Evolutionary conservation across 1,139 yeast genomes (phyloP), one percentile per base, ranked within the genome.

Genomic region (Candida sp.): DNA sequence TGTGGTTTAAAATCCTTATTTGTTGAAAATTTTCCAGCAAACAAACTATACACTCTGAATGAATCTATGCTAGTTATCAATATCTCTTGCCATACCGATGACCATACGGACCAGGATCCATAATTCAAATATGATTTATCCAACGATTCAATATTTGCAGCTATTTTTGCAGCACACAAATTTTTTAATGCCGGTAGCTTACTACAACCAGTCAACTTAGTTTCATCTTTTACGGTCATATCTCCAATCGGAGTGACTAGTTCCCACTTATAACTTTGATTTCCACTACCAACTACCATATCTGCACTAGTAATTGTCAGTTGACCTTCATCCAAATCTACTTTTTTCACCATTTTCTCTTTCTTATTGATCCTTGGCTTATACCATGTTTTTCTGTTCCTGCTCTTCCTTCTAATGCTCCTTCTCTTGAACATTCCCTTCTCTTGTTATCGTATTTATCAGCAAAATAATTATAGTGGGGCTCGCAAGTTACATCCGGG

Each of bases 11-110:
- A 70, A 1, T 48, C 47, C 0, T 40, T 43, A 4, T 49, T 42
- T 2, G 41, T 36, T 1, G 55, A 53, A 42, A 66, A 63, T 21
- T 44, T 45, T 2, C 53, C 41, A 1, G 68, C 65, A 55, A 73
- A 73, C 19, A 60, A 45, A 1, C 52, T 46, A 45, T 66, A 70
- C 2, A 60, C 51, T 2, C 53, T 51, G 5, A 70, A 57, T 29
- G 68, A 61, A 47, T 73, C 78, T 29, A 56, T 57, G 33, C 62
- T 56, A n/a, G 53, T 37, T 5, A 41, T 41, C 22, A 69, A 45
- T 3, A 71, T 57, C 22, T 48, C 41, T 4, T 54, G 52, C 78
- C 78, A 73, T 2, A 73, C 68, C 23, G 49, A 36, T 27, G 43
- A 51, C 63, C 73, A 61, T 44, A 68, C 57, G 2, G 57, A 43